These are phyloP conservation scores for Pelargonium australe DNA, from an alignment of 441 rosid species.

Conservation along the genomic window DNA sequence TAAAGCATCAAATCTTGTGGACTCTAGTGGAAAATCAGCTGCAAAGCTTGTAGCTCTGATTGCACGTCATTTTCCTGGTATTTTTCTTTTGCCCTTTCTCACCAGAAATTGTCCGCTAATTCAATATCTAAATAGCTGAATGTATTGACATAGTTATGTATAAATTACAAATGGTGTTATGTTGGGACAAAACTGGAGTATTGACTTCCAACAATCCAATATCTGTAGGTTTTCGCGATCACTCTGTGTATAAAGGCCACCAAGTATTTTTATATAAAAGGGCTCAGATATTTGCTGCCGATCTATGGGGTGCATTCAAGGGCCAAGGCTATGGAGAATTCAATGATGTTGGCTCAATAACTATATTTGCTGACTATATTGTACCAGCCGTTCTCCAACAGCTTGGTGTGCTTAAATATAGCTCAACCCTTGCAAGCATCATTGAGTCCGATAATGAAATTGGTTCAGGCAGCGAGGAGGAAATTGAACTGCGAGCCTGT, in stretches of 20 bases:
- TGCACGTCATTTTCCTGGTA: conserved; percentile 63
- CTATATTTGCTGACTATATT: conserved; percentile 75
- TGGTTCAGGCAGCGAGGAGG: conserved; percentile 69
- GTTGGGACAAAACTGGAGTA: conserved; percentile 9
- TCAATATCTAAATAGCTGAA: not conserved
- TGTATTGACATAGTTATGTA: not conserved
- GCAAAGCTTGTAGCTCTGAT: conserved; percentile 62
- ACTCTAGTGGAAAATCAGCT: conserved; percentile 63
- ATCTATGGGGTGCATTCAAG: conserved; percentile 76
- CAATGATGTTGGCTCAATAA: conserved; percentile 50
- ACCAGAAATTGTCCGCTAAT: too few species aligned
- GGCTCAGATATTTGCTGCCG: conserved; percentile 77
- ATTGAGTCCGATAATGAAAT: conserved; percentile 43
- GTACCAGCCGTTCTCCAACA: conserved; percentile 70
- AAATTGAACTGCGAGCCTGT: conserved; percentile 75
- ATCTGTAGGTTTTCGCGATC: conserved; percentile 59
- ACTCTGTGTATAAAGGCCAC: conserved; percentile 64
- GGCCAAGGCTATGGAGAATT: conserved; percentile 70
- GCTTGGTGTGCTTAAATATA: conserved; percentile 65
- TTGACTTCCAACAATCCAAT: conserved; percentile 9
- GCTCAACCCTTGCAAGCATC: conserved; percentile 40
- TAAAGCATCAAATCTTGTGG: conserved; percentile 61
- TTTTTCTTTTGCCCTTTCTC: not conserved
- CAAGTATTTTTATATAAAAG: conserved; percentile 72
- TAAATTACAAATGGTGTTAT: not conserved